phyloP scores from a whole-genome alignment of 2,329 filamentous ascomycete species.

The Diaporthe sp. region DNA sequence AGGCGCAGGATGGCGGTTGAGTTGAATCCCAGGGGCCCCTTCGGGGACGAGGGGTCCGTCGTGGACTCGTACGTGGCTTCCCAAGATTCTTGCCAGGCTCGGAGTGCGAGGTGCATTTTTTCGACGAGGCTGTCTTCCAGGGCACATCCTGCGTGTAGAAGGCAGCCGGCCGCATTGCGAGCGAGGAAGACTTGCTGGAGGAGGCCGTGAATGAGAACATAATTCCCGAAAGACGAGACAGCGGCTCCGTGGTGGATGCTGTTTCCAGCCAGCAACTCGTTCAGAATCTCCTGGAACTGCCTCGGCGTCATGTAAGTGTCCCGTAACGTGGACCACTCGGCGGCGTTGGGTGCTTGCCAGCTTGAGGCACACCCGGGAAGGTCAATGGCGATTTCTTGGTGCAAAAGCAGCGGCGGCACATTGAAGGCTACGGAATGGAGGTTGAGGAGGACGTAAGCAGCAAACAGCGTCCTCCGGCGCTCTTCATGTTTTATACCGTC shows the following conservation, averaged over 20 bases:
- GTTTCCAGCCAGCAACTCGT: background rate
- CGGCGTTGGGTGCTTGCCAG: slow-evolving; percentile 66
- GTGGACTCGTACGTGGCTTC: slow-evolving; percentile 66
- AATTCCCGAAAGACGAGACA: slow-evolving; percentile 1
- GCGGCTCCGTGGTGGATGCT: background rate
- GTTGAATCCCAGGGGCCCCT: slow-evolving; percentile 67
- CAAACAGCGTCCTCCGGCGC: slow-evolving; percentile 66
- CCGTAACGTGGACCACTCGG: slow-evolving; percentile 58
- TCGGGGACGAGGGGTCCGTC: slow-evolving; percentile 66
- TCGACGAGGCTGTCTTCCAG: slow-evolving; percentile 30
- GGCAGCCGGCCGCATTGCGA: background rate
- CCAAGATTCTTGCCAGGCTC: slow-evolving; percentile 67
- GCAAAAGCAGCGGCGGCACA: slow-evolving; percentile 70
- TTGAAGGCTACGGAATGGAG: slow-evolving; percentile 74
- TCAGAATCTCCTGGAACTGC: background rate
- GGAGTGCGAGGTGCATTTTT: slow-evolving; percentile 61
- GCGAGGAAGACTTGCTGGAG: background rate
- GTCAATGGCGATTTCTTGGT: slow-evolving; percentile 66
- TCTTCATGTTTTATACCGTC: slow-evolving; percentile 32
- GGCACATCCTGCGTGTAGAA: background rate
- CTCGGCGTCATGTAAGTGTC: slow-evolving; percentile 41
- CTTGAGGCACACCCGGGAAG: slow-evolving; percentile 68
- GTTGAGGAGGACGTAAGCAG: slow-evolving; percentile 66
- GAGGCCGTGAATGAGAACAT: slow-evolving; percentile 2
- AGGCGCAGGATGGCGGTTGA: slow-evolving; percentile 51